A percentile compares a stretch with the other conserved stretches of the same genome.
phyloP scores from a whole-genome alignment of 2,329 filamentous ascomycete species.

The Tolypocladium sp. region DNA sequence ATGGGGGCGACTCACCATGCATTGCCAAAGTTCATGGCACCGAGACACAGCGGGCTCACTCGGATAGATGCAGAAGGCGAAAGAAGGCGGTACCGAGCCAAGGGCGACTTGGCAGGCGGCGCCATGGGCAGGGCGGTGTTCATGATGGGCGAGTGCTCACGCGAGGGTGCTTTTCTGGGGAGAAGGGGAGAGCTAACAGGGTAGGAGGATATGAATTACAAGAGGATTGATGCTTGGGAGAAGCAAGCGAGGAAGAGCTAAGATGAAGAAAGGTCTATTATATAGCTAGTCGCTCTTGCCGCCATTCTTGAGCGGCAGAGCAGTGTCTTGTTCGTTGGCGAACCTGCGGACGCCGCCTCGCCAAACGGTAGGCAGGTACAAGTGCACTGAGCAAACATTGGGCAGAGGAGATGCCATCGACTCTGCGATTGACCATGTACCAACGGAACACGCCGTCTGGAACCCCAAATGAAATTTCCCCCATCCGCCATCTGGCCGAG shows the following conservation, averaged over 20 bases:
- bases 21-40: conserved; percentile 56
- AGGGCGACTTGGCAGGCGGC: conserved; percentile 45
- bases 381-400: not conserved
- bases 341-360: not conserved
- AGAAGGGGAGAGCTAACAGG: no score
- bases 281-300: not conserved
- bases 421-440: not conserved
- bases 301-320: not conserved
- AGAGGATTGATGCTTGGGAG: not conserved
- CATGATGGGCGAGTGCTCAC: conserved; percentile 5
- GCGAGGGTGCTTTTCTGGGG: not conserved
- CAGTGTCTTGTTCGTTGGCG: not conserved
- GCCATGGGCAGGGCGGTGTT: conserved; percentile 21
- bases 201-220: not conserved
- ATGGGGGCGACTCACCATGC: conserved; percentile 27
- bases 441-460: not conserved
- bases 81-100: conserved; percentile 57
- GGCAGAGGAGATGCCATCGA: not conserved
- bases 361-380: not conserved
- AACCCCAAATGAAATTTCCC: not conserved
- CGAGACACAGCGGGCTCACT: conserved; percentile 59
- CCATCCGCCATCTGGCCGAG: not conserved
- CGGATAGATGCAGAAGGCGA: conserved; percentile 55
- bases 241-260: not conserved
- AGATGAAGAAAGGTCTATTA: not conserved